Base-by-base conservation (phyloP, 73 alveolate species). In the Paramecium octaurelia region DNA sequence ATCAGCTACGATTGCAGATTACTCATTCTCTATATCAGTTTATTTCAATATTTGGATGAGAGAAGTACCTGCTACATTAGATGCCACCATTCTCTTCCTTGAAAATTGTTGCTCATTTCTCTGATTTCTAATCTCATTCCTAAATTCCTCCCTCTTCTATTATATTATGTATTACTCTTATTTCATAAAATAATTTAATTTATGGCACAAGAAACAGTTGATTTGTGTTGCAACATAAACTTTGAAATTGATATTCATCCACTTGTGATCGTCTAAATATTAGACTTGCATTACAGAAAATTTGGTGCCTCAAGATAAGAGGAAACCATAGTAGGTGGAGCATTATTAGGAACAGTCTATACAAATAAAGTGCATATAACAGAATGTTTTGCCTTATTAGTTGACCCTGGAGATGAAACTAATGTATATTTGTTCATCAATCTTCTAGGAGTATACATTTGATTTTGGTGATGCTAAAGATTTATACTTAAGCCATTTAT, bases 171-270 rank as follows among this genome's bases (percentile, higher is more conserved):
- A 54, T 54, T 54, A 54, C 69, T 54, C 69, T 54, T 54, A 64
- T 64, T 64, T 31, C 50, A 31, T 64, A 31, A 64, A 27, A 64
- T 73, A 73, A 36, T 73, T 73, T 73, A 73, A 80, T 80, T 80
- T 43, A 80, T 80, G 91, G 91, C 91, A 80, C n/a, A 80, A 40
- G 91, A 80, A 48, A 80, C 75, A 23, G 73, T 80, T 43, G 91
- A 80, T 46, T 43, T 80, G 29, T 59, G 91, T 20, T 80, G 23
- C 48, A 80, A 80, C 48, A 44, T 80, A 18, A 48, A 48, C 43
- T 80, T 80, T 44, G 91, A 80, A 80, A 42, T 80, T 43, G 64
- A 80, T 43, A 46, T 80, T 11, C 91, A 80, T 43, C 91, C 91
- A 2, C 42, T 80, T 31, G 91, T 48, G 14, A 42, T 80, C 9